Conservation (phyloP, 2,329 filamentous ascomycete genomes). For the Bertia moriformis region DNA sequence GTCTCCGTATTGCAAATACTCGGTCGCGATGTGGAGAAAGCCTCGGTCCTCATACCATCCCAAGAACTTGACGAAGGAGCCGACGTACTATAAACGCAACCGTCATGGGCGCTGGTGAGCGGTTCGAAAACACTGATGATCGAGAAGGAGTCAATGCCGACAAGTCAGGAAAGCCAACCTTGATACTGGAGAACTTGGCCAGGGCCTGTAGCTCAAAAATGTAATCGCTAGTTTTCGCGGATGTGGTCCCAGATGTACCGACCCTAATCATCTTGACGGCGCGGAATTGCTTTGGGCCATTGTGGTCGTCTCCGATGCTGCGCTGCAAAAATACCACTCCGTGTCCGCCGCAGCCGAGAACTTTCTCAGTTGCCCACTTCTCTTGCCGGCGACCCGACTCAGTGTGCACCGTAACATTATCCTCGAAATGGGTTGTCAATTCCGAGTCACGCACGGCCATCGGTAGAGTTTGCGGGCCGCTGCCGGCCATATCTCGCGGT, state of each 20-base stretch:
- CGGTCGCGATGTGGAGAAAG: constrained; percentile 7
- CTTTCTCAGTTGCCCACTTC: background rate
- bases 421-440: too few relatives aligned
- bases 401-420: background rate
- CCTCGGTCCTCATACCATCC: constrained; percentile 8
- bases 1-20: constrained; percentile 8
- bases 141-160: background rate
- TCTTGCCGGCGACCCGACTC: background rate
- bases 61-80: constrained; percentile 7
- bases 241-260: background rate
- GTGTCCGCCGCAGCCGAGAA: background rate
- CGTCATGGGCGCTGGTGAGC: background rate
- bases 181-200: constrained; percentile 1
- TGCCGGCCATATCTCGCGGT: too few relatives aligned
- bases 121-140: background rate
- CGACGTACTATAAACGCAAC: background rate
- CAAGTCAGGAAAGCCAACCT: background rate
- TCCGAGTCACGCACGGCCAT: too few relatives aligned
- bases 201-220: background rate
- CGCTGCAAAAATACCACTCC: background rate
- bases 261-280: constrained; percentile 1
- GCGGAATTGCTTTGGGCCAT: background rate
- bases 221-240: background rate
- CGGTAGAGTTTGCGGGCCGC: too few relatives aligned
- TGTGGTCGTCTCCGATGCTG: background rate